These are phyloP conservation scores for Xylaria nigripes DNA, from an alignment of 495 filamentous ascomycete species.

Conservation along the genomic window DNA sequence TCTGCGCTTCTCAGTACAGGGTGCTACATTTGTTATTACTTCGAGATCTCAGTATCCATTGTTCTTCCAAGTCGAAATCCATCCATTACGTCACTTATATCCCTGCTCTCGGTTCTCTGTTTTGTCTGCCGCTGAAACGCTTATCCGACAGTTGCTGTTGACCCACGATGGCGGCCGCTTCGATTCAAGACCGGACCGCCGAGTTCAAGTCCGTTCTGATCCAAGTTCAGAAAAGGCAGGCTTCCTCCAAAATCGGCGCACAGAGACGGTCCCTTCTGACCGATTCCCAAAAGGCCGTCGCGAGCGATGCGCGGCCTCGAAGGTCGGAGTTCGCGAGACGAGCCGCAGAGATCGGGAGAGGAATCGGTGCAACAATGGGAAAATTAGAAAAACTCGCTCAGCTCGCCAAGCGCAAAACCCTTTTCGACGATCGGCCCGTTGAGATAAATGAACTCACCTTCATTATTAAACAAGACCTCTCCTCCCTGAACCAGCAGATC, in stretches of 20 bases:
- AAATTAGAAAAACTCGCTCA: conserved; percentile 90
- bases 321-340: conserved; percentile 77
- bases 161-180: conserved; percentile 44
- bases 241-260: conserved; percentile 58
- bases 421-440: conserved; percentile 93
- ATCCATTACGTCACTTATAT: background rate
- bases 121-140: background rate
- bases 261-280: conserved; percentile 77
- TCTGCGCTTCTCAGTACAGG: background rate
- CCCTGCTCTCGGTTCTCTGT: background rate
- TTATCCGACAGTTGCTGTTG: background rate
- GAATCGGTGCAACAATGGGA: conserved; percentile 84
- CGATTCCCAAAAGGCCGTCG: conserved; percentile 59
- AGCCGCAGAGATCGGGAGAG: conserved; percentile 82
- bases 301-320: conserved; percentile 48
- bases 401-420: conserved; percentile 88
- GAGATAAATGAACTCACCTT: conserved; percentile 94
- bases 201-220: conserved; percentile 88
- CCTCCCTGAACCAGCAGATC: conserved; percentile 81
- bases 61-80: background rate
- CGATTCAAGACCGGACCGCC: conserved; percentile 91
- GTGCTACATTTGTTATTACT: background rate
- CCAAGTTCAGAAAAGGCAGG: conserved; percentile 68
- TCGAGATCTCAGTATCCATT: background rate
- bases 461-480: conserved; percentile 89